Evolutionary conservation across 2,329 filamentous ascomycete genomes (phyloP).

Genomic region (Neonectria punicea): DNA sequence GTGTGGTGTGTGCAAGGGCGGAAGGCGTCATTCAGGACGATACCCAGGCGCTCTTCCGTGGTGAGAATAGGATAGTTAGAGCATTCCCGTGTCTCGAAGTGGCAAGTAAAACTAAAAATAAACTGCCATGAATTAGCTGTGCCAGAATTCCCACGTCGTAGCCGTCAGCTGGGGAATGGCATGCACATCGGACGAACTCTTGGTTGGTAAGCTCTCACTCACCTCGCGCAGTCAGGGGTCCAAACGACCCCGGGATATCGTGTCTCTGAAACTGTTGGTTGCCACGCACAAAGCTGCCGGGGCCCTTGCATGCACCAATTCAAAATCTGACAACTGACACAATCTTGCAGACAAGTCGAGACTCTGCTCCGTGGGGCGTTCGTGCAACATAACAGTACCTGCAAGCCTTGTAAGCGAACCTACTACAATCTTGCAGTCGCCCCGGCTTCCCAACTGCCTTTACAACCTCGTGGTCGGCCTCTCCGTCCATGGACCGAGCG

Average conservation of each 20-base stretch:
- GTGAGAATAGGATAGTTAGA: background rate
- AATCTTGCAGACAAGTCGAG: background rate
- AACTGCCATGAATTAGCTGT: too few relatives aligned
- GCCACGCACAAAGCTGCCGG: background rate
- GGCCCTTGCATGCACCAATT: background rate
- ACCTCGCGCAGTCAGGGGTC: background rate
- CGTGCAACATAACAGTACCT: background rate
- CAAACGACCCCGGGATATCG: background rate
- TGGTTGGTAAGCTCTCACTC: background rate
- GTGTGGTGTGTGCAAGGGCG: background rate
- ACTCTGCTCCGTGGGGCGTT: background rate
- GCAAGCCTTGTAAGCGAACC: background rate
- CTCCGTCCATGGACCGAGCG: background rate
- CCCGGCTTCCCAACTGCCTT: background rate
- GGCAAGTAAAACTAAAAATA: too few relatives aligned
- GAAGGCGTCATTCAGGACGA: background rate
- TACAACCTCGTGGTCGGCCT: background rate
- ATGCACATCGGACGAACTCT: background rate
- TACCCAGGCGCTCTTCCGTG: background rate
- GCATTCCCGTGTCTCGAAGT: background rate
- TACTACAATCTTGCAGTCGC: background rate
- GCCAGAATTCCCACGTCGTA: too few relatives aligned
- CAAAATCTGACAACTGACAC: background rate
- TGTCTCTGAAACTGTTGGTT: background rate
- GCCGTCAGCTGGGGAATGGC: too few relatives aligned